Percentiles rank a stretch among this genome's conserved stretches.
Evolutionary conservation across 2,329 filamentous ascomycete species (phyloP).

Genomic region (Aspergillus udagawae): DNA sequence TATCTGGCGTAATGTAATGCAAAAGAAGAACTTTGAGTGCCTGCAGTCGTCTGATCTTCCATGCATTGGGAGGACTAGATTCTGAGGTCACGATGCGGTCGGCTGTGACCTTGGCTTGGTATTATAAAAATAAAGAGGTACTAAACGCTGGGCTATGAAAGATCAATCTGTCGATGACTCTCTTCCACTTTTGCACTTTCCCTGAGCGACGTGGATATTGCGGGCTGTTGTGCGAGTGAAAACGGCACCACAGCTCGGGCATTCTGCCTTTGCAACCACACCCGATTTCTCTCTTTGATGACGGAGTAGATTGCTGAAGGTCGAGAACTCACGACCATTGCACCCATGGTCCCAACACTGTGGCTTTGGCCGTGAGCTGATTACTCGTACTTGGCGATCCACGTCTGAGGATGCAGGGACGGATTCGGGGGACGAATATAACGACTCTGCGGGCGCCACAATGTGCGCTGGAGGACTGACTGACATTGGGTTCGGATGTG

Average conservation of each 20-base stretch:
- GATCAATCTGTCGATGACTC: slow-evolving; percentile 25
- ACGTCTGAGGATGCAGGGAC: slow-evolving; percentile 28
- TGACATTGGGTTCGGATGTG: slow-evolving; percentile 21
- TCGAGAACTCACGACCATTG: slow-evolving; percentile 92
- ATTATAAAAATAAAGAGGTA: neutral
- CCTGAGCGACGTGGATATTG: slow-evolving; percentile 80
- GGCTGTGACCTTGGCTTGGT: neutral
- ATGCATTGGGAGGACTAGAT: neutral
- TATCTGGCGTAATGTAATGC: no score
- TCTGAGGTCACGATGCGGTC: neutral
- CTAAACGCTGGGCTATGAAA: neutral
- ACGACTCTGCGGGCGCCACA: slow-evolving; percentile 19
- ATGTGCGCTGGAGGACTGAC: slow-evolving; percentile 23
- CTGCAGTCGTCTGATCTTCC: neutral
- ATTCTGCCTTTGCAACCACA: slow-evolving; percentile 81
- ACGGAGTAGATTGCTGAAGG: slow-evolving; percentile 88
- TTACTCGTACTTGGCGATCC: slow-evolving; percentile 59
- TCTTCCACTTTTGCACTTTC: slow-evolving; percentile 74
- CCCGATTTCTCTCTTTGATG: slow-evolving; percentile 95
- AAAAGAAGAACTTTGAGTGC: no score
- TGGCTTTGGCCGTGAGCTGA: slow-evolving; percentile 80
- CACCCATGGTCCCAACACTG: slow-evolving; percentile 98
- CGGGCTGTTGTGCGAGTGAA: slow-evolving; percentile 86
- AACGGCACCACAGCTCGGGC: slow-evolving; percentile 85
- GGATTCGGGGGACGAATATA: slow-evolving; percentile 27